Evolutionary conservation across 1,284 basidiomycete species (phyloP).

Genomic region (Papiliotrema nemorosa): DNA sequence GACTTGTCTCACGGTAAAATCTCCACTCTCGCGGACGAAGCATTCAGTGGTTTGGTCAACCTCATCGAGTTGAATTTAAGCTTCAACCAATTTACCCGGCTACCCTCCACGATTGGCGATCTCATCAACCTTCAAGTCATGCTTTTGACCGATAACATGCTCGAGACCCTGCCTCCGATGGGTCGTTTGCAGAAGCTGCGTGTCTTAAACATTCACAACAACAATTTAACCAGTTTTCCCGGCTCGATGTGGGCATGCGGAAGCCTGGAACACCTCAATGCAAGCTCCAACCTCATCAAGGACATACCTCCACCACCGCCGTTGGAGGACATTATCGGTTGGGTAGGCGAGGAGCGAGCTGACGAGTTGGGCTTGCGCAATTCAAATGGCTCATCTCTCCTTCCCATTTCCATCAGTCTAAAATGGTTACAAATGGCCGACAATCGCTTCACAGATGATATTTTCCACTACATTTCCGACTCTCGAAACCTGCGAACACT

Average conservation of each 20-base stretch:
- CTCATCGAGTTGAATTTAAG: slow-evolving; percentile 71
- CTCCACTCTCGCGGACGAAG: slow-evolving; percentile 70
- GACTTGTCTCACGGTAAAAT: slow-evolving; percentile 91
- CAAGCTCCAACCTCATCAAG: slow-evolving; percentile 81
- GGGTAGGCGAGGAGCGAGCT: slow-evolving; percentile 13
- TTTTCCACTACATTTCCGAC: slow-evolving; percentile 68
- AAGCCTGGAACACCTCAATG: slow-evolving; percentile 71
- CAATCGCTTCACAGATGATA: slow-evolving; percentile 81
- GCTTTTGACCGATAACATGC: slow-evolving; percentile 84
- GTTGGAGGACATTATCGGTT: slow-evolving; percentile 21
- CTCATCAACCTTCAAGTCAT: slow-evolving; percentile 69
- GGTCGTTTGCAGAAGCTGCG: slow-evolving; percentile 74
- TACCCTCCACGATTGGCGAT: slow-evolving; percentile 76
- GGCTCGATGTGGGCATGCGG: slow-evolving; percentile 79
- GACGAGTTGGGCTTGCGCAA: not conserved
- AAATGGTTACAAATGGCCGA: slow-evolving; percentile 71
- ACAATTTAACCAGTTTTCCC: slow-evolving; percentile 78
- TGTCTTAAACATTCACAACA: slow-evolving; percentile 82
- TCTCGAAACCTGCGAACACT: slow-evolving; percentile 74
- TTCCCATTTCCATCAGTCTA: not conserved
- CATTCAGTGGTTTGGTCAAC: slow-evolving; percentile 69
- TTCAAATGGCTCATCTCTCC: not conserved
- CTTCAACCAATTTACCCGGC: slow-evolving; percentile 79
- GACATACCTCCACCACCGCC: slow-evolving; percentile 65
- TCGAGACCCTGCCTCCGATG: slow-evolving; percentile 74